Evolutionary conservation across 257 asterid genomes (phyloP).

Genomic region (Lavandula angustifolia): DNA sequence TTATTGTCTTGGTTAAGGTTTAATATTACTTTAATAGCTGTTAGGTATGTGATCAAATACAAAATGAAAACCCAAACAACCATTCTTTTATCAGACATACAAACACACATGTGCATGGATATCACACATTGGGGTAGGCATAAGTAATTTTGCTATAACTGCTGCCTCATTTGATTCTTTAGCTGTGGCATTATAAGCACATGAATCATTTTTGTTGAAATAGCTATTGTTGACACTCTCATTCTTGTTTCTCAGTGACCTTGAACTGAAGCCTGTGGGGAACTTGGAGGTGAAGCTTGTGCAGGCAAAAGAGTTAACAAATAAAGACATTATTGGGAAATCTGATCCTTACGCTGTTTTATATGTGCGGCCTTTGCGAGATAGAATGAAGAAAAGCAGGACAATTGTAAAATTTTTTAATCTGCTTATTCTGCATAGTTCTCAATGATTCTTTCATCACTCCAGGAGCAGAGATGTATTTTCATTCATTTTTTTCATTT

Average conservation of each 20-base stretch:
- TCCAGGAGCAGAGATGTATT: conserved; percentile 23
- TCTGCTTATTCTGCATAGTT: not conserved
- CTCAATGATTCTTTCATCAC: conserved; percentile 21
- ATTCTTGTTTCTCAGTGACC: conserved; percentile 59
- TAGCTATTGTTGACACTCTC: conserved; percentile 25
- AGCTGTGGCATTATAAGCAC: conserved; percentile 17
- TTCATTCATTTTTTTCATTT: conserved; percentile 15
- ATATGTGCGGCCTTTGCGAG: conserved; percentile 87
- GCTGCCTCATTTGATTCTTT: conserved; percentile 22
- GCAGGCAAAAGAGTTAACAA: conserved; percentile 90
- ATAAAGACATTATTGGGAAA: conserved; percentile 94
- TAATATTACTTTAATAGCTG: no score
- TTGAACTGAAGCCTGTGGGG: conserved; percentile 93
- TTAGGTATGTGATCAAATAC: no score
- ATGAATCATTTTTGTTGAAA: conserved; percentile 19
- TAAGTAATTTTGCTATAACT: not conserved
- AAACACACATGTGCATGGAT: no score
- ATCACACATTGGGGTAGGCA: not conserved
- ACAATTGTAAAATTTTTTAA: conserved; percentile 60
- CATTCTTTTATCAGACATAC: no score
- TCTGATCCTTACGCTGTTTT: conserved; percentile 92
- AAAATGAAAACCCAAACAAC: no score
- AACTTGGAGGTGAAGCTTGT: conserved; percentile 90
- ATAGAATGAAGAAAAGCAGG: conserved; percentile 84
- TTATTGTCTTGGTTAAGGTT: no score